Percentiles rank a stretch among this genome's conserved stretches.
These are phyloP conservation scores for Fonsecaea monophora DNA, from an alignment of 2,329 filamentous ascomycete genomes.

Conservation along the genomic window DNA sequence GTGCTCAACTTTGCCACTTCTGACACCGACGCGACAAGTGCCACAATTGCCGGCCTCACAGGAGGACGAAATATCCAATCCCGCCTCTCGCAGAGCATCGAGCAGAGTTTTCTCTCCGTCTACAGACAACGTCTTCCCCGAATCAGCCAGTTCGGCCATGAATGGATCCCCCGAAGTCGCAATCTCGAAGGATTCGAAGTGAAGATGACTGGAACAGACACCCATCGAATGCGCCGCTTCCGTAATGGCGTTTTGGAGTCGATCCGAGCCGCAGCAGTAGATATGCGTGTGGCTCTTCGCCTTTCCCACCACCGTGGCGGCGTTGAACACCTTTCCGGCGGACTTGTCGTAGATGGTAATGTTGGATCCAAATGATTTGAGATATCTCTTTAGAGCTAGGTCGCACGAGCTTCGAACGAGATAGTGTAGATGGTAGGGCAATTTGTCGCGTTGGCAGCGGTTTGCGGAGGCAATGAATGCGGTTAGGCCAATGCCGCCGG, in stretches of 20 bases:
- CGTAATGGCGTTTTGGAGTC: slow-evolving; percentile 14
- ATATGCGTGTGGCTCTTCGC: slow-evolving; percentile 15
- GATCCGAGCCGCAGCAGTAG: slow-evolving; percentile 26
- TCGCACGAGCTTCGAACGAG: slow-evolving; percentile 18
- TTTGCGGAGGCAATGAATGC: slow-evolving; percentile 64
- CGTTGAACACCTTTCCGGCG: slow-evolving; percentile 14
- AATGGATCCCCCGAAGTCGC: slow-evolving; percentile 27
- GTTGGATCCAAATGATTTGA: slow-evolving; percentile 8
- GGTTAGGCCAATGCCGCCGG: slow-evolving; percentile 70
- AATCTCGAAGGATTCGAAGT: slow-evolving; percentile 28
- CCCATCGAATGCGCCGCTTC: slow-evolving; percentile 15
- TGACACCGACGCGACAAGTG: slow-evolving; percentile 26
- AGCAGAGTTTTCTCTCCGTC: slow-evolving; percentile 24
- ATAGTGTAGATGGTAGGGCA: slow-evolving; percentile 20
- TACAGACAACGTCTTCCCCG: slow-evolving; percentile 14
- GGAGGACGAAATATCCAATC: slow-evolving; percentile 26
- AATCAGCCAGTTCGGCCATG: slow-evolving; percentile 20
- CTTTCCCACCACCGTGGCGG: slow-evolving; percentile 10
- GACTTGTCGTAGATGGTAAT: slow-evolving; percentile 30
- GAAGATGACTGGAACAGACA: slow-evolving; percentile 15
- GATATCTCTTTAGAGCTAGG: slow-evolving; percentile 15
- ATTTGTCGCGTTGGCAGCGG: slow-evolving; percentile 11
- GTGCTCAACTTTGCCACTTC: slow-evolving; percentile 23
- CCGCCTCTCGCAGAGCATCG: slow-evolving; percentile 23
- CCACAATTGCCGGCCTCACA: slow-evolving; percentile 31